Base-by-base conservation (phyloP, 768 basidiomycete species). In the Vishniacozyma victoriae region DNA sequence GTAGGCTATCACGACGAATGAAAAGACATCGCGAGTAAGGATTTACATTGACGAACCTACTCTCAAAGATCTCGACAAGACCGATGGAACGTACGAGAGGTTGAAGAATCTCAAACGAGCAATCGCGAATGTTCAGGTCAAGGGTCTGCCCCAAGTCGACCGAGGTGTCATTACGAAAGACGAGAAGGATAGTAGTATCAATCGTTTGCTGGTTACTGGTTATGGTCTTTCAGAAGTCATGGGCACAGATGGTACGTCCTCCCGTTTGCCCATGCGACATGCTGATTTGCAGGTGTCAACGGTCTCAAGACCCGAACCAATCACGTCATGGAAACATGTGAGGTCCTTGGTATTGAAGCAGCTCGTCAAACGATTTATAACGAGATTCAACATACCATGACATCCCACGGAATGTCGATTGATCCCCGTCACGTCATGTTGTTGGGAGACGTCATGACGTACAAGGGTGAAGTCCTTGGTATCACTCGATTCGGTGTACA, bases 401-500 rank as follows among this genome's bases (percentile, higher is more conserved):
- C 82, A 57, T 85, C 84, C 46, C 95, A 99, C 75, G 90, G 90
- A 62, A 92, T 99, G 86, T 91, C 84, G 50, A 96, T 99, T 62
- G 95, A 99, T 71, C 92, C 93, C 53, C 86, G 95, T 44, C 95
- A 99, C 72, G 87, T 97, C 62, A 95, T 96, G 89, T 75, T 99
- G 31, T 81, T 99, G 11, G 95, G 92, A 40, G 95, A 99, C 72
- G 91, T 96, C 51, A 99, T 99, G 95, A 82, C 83, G 23, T 96
- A 93, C 75, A 99, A 99, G 87, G 95, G 95, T 35, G 93, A 97
- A 70, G 91, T 97, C 1, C 75, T 99, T 43, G 95, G 95, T 37
- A 97, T 99, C 71, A 99, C 95, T 5, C 86, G 95, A 24, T 97
- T 97, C 73, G 95, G 95, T 67, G 93, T 99, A 20, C 88, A 92